Evolutionary conservation across 345 rosid species (phyloP).

Genomic region (Ailanthus altissimus): DNA sequence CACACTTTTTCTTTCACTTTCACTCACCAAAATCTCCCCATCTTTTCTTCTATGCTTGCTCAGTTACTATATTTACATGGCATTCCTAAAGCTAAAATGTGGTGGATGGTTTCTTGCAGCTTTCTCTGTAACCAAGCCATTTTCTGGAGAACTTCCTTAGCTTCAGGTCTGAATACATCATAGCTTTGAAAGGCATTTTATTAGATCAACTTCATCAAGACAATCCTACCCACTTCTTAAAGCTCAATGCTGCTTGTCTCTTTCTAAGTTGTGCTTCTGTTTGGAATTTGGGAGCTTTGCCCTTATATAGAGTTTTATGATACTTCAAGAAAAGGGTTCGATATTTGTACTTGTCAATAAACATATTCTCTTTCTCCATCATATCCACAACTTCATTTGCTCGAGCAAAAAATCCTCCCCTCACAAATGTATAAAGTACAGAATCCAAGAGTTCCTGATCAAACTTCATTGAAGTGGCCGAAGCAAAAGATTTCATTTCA

Average conservation of each 20-base stretch:
- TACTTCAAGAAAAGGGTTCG: slow-evolving; percentile 82
- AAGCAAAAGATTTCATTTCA: slow-evolving; percentile 81
- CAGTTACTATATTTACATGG: not conserved
- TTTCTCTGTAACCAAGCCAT: not conserved
- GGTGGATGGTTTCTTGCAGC: not conserved
- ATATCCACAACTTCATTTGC: slow-evolving; percentile 82
- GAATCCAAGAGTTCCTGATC: slow-evolving; percentile 95
- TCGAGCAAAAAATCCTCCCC: slow-evolving; percentile 81
- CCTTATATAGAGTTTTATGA: slow-evolving; percentile 86
- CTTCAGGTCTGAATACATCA: not conserved
- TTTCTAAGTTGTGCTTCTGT: slow-evolving; percentile 76
- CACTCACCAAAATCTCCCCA: not conserved
- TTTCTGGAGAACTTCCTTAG: not conserved
- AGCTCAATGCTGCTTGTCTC: slow-evolving; percentile 71
- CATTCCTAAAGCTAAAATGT: not conserved
- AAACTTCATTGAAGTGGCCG: slow-evolving; percentile 65
- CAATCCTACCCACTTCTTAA: slow-evolving; percentile 87
- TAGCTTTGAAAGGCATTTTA: not conserved
- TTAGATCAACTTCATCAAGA: slow-evolving; percentile 29
- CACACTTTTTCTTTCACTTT: too few species aligned
- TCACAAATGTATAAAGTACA: slow-evolving; percentile 80
- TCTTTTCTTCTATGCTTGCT: not conserved
- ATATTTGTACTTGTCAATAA: slow-evolving; percentile 87
- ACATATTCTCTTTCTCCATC: slow-evolving; percentile 82
- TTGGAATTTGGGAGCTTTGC: slow-evolving; percentile 84